phyloP scores from a whole-genome alignment of 306 rosid species.

The apple (Malus domestica) region DNA sequence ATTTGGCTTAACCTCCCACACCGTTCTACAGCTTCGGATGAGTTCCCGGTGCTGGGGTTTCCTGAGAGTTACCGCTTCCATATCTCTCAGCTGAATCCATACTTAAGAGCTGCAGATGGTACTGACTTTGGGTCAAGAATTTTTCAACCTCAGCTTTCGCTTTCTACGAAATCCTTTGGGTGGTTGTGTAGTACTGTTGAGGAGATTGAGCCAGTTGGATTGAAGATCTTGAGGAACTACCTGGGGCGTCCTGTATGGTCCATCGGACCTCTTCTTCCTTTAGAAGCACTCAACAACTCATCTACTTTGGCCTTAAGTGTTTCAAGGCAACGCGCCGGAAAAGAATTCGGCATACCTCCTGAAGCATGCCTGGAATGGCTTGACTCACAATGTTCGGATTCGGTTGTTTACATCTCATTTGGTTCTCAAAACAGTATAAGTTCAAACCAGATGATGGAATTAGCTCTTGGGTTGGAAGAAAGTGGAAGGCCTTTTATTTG shows the following conservation, averaged over 20 bases:
- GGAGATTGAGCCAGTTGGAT: slow-evolving; percentile 51
- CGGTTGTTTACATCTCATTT: slow-evolving; percentile 67
- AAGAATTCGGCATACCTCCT: slow-evolving; percentile 35
- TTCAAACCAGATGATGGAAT: slow-evolving; percentile 53
- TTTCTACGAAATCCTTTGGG: slow-evolving; percentile 36
- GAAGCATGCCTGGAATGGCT: slow-evolving; percentile 55
- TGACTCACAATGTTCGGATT: slow-evolving; percentile 20
- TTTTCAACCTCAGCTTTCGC: slow-evolving; percentile 29
- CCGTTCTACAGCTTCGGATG: slow-evolving; percentile 27
- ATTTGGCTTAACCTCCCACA: slow-evolving; percentile 64
- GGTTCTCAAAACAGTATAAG: slow-evolving; percentile 80
- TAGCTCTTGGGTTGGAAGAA: slow-evolving; percentile 60
- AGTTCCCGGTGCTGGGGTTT: slow-evolving; percentile 53
- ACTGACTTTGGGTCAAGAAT: slow-evolving; percentile 48
- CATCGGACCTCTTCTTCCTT: slow-evolving; percentile 51
- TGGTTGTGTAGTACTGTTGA: slow-evolving; percentile 69
- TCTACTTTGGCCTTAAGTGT: background rate
- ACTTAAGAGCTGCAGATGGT: slow-evolving; percentile 45
- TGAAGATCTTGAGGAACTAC: slow-evolving; percentile 40
- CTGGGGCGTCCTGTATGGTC: slow-evolving; percentile 33
- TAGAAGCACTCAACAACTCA: background rate
- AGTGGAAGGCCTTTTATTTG: slow-evolving; percentile 51
- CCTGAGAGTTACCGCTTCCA: slow-evolving; percentile 42
- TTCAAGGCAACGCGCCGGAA: slow-evolving; percentile 33
- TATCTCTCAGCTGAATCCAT: slow-evolving; percentile 39